These are phyloP conservation scores for Hibiscus trionum DNA, from an alignment of 345 rosid species.

Conservation along the genomic window DNA sequence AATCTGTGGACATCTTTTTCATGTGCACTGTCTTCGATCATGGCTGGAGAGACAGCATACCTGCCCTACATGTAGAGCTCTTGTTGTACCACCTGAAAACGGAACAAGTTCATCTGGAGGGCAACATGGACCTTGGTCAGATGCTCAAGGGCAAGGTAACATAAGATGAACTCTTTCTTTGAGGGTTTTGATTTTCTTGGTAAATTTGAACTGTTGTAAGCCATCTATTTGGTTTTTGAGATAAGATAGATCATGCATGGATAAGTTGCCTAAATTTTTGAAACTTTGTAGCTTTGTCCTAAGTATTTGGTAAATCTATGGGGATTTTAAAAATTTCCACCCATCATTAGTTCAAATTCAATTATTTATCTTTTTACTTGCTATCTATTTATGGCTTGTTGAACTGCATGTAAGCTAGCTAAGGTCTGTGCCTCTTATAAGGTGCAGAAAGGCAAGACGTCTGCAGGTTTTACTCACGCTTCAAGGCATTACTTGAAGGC, in stretches of 20 bases:
- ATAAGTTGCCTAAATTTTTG: not conserved
- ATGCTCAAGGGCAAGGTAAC: not conserved
- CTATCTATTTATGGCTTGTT: not conserved
- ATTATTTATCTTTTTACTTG: not conserved
- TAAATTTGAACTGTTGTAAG: not conserved
- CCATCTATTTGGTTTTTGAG: not conserved
- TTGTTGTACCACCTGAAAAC: not conserved
- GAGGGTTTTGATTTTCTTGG: not conserved
- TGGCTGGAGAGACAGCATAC: not conserved
- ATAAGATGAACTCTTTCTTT: not conserved
- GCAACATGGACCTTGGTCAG: not conserved
- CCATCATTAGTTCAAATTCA: not conserved
- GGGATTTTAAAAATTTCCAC: not conserved
- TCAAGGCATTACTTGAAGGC: not conserved
- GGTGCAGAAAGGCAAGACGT: not conserved
- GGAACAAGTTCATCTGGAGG: not conserved
- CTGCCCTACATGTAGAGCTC: not conserved
- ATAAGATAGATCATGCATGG: not conserved
- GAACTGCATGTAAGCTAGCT: slow-evolving; percentile 1
- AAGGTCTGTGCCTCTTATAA: not conserved
- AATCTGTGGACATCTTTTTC: not conserved
- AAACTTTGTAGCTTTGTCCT: not conserved
- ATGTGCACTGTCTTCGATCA: not conserved
- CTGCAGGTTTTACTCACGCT: not conserved
- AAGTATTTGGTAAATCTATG: not conserved